Evolutionary conservation across 2,329 filamentous ascomycete genomes (phyloP).

Genomic region (Teratosphaeria zuluensis): DNA sequence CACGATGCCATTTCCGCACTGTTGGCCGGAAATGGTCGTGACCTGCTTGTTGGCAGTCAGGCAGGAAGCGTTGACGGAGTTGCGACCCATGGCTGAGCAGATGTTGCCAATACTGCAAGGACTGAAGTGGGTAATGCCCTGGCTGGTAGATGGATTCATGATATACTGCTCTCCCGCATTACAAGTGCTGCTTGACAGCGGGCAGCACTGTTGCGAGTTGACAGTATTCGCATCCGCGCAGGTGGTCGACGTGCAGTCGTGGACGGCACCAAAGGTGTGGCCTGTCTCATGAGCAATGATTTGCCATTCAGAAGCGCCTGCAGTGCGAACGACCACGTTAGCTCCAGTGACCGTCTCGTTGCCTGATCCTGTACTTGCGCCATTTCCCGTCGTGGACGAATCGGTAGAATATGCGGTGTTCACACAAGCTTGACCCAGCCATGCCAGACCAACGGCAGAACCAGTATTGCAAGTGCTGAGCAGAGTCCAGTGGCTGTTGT

Average conservation of each 20-base stretch:
- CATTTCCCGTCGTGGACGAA: slow-evolving; percentile 28
- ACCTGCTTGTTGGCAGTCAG: slow-evolving; percentile 80
- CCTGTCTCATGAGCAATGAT: slow-evolving; percentile 91
- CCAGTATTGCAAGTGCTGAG: slow-evolving; percentile 73
- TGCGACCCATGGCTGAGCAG: slow-evolving; percentile 71
- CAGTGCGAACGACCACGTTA: slow-evolving; percentile 77
- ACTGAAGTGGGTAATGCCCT: slow-evolving; percentile 69
- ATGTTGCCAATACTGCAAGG: slow-evolving; percentile 88
- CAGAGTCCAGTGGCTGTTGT: slow-evolving; percentile 88
- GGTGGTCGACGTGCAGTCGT: slow-evolving; percentile 68
- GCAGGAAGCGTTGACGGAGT: slow-evolving; percentile 66
- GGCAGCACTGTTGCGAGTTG: slow-evolving; percentile 66
- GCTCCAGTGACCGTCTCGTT: slow-evolving; percentile 72
- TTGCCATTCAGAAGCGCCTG: slow-evolving; percentile 69
- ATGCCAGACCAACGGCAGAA: slow-evolving; percentile 80
- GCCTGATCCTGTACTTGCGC: slow-evolving; percentile 27
- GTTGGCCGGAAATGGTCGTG: slow-evolving; percentile 66
- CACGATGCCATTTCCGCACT: slow-evolving; percentile 96
- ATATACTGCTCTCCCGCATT: slow-evolving; percentile 72
- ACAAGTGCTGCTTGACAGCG: slow-evolving; percentile 57
- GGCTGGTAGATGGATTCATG: slow-evolving; percentile 86
- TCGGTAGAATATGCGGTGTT: slow-evolving; percentile 40
- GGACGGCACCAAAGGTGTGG: slow-evolving; percentile 90
- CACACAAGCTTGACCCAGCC: slow-evolving; percentile 81
- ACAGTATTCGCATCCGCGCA: slow-evolving; percentile 55